A percentile compares a stretch with the other conserved stretches of the same genome.
Conservation (phyloP, 148 eudicot species). For the Rhododendron ovatum region DNA sequence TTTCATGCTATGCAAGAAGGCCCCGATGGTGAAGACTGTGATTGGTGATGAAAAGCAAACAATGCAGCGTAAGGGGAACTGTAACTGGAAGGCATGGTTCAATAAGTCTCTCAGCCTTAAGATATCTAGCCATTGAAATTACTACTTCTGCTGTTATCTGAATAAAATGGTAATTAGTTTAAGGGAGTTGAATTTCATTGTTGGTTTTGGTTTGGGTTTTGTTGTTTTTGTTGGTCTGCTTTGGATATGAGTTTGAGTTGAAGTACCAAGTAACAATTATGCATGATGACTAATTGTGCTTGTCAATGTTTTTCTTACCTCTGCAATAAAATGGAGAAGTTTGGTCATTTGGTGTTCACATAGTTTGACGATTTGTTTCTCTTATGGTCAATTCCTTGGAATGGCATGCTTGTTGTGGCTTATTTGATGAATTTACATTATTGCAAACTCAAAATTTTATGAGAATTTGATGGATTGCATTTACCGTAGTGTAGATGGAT, state of each 20-base stretch:
- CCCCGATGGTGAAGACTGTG: slow-evolving; percentile 20
- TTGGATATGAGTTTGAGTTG: not conserved
- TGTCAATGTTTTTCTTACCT: not conserved
- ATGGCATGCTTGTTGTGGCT: not conserved
- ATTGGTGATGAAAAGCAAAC: slow-evolving; percentile 20
- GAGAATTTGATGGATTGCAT: not conserved
- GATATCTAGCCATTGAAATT: slow-evolving; percentile 54
- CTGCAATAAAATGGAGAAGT: not conserved
- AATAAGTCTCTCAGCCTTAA: slow-evolving; percentile 60
- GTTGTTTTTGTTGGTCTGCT: not conserved
- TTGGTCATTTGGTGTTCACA: not conserved
- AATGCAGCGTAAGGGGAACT: slow-evolving; percentile 34
- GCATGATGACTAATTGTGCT: not conserved
- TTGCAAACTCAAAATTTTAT: not conserved
- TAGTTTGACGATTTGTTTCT: not conserved
- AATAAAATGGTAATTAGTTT: not conserved
- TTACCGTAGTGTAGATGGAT: not conserved
- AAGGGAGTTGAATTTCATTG: not conserved
- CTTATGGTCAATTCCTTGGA: not conserved
- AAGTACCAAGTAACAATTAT: not conserved
- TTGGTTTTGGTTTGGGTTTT: not conserved
- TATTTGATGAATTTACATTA: not conserved
- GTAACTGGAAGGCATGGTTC: slow-evolving; percentile 77
- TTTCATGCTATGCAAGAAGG: slow-evolving; percentile 56
- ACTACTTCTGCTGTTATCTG: not conserved